These are phyloP conservation scores for Misopates orontium DNA, from an alignment of 257 asterid species.

Conservation along the genomic window DNA sequence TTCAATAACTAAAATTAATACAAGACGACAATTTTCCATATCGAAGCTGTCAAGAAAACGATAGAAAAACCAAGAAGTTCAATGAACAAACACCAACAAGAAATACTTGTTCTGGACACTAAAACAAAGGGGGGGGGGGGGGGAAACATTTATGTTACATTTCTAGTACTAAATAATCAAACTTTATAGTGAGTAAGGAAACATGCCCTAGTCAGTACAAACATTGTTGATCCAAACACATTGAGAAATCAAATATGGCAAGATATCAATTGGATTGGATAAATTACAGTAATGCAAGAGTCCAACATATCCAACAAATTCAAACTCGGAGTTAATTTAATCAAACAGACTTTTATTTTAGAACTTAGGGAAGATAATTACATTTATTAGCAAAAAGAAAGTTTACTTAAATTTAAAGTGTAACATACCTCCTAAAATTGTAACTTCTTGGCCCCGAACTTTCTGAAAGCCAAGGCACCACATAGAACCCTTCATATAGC, in stretches of 20 bases:
- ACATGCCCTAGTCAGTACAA: not conserved
- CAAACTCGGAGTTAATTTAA: not conserved
- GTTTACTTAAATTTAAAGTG: conserved; percentile 2
- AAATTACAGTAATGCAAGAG: not conserved
- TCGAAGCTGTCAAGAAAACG: not conserved
- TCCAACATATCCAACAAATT: not conserved
- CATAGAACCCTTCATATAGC: conserved; percentile 65
- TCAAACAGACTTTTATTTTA: no score
- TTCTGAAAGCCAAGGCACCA: conserved; percentile 98
- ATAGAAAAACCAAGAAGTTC: not conserved
- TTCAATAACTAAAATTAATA: not conserved
- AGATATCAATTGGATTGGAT: no score
- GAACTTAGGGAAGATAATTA: not conserved
- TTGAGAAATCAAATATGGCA: no score
- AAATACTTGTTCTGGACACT: not conserved
- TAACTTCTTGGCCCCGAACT: conserved; percentile 70
- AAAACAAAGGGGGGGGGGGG: no score
- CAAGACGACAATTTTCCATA: not conserved
- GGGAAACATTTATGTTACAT: no score
- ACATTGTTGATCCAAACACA: no score
- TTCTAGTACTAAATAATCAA: no score
- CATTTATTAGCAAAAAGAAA: not conserved
- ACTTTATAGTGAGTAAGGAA: no score
- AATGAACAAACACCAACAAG: not conserved
- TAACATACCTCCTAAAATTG: conserved; percentile 85